These are phyloP conservation scores for Yarrowia sp. DNA, from an alignment of 805 yeast genomes.

Conservation along the genomic window DNA sequence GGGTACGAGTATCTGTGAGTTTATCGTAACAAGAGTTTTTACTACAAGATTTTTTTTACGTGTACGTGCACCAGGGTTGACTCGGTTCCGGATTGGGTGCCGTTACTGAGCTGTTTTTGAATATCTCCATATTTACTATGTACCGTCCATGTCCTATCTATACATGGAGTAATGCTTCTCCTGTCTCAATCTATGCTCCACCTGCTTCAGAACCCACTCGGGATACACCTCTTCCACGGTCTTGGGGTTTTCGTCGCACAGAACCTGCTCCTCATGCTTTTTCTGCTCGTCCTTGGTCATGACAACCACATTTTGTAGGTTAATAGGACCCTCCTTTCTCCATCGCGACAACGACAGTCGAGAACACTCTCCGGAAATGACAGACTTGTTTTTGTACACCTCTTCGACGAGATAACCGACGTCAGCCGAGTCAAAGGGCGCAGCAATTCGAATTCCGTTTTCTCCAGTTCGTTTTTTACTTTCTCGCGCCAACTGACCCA, in stretches of 20 bases:
- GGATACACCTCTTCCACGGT: conserved; percentile 59
- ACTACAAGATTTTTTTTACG: too few relatives aligned
- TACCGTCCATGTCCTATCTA: not conserved
- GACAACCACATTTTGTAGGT: conserved; percentile 75
- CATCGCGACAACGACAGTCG: conserved; percentile 78
- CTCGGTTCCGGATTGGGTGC: too few relatives aligned
- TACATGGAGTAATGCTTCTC: conserved; percentile 12
- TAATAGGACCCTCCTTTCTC: conserved; percentile 64
- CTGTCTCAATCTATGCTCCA: conserved; percentile 34
- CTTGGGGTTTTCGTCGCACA: conserved; percentile 57
- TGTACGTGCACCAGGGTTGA: too few relatives aligned
- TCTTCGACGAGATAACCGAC: conserved; percentile 85
- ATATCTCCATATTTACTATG: too few relatives aligned
- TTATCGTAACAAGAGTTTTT: too few relatives aligned
- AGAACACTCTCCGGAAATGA: conserved; percentile 76
- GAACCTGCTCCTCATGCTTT: conserved; percentile 69
- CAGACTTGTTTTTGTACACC: conserved; percentile 88
- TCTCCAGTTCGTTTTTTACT: conserved; percentile 54
- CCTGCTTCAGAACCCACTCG: conserved; percentile 52
- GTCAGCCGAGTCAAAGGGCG: conserved; percentile 56
- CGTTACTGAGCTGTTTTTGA: too few relatives aligned
- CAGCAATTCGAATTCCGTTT: conserved; percentile 59
- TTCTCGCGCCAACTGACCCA: conserved; percentile 67
- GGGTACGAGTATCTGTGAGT: too few relatives aligned
- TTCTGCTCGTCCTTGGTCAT: conserved; percentile 87